Conservation (phyloP, 139 green algal genomes). For the Coelastrella sp. region DNA sequence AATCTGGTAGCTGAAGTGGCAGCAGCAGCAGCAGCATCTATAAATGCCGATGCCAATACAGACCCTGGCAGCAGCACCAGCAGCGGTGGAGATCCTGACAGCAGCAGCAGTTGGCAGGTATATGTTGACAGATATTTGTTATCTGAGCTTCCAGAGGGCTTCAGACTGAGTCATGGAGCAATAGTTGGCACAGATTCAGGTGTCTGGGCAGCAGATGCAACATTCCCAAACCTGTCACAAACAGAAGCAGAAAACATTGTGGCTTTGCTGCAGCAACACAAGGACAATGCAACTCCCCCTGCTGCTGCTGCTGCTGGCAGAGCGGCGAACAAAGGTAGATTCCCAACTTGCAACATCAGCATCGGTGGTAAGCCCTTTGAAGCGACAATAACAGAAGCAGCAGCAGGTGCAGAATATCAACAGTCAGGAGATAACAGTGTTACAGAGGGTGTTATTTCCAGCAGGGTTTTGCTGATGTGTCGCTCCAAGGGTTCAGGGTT, state of each 20-base stretch:
- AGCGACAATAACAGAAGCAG: not conserved
- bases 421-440: no score
- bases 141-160: not conserved
- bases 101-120: conserved; percentile 16
- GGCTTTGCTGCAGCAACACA: conserved; percentile 1
- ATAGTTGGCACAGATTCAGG: conserved; percentile 30
- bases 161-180: conserved; percentile 3
- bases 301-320: not conserved
- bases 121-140: conserved; percentile 47
- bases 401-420: no score
- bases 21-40: not conserved
- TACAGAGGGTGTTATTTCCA: not conserved
- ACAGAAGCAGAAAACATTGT: not conserved
- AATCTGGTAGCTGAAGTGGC: not conserved
- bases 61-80: no score
- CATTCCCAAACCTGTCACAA: conserved; percentile 31
- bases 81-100: not conserved
- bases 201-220: conserved; percentile 24
- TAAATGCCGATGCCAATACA: not conserved
- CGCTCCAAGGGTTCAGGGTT: conserved; percentile 20
- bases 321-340: not conserved
- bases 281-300: not conserved
- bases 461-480: conserved; percentile 27
- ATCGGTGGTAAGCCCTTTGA: conserved; percentile 15
- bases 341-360: not conserved